Conservation (phyloP, 2,329 filamentous ascomycete genomes). For the Epichloe festucae region DNA sequence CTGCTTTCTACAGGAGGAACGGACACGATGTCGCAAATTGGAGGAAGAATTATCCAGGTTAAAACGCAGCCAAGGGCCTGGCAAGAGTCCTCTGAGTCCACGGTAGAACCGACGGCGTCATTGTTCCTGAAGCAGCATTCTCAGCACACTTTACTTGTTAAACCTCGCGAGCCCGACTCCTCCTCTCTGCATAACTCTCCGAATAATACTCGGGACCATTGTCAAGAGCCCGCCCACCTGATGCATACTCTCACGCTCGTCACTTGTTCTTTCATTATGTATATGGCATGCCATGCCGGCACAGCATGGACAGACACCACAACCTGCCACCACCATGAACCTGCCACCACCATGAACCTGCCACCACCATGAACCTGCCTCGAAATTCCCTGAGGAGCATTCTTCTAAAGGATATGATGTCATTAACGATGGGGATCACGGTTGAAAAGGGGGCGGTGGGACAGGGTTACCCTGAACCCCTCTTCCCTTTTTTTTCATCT, state of each 20-base stretch:
- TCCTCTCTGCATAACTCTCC: too few species aligned
- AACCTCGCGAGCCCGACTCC: too few species aligned
- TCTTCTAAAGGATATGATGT: background rate
- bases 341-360: too few species aligned
- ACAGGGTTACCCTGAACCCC: too few species aligned
- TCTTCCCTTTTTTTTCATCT: too few species aligned
- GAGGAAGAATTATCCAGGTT: constrained; percentile 37
- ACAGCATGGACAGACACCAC: background rate
- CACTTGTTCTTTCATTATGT: background rate
- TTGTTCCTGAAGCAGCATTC: background rate
- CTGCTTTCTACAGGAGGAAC: constrained; percentile 31
- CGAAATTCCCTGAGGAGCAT: too few species aligned
- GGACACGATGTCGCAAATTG: constrained; percentile 31
- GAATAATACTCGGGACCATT: too few species aligned
- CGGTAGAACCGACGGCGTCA: constrained; percentile 9
- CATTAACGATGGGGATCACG: background rate
- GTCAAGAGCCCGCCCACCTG: background rate
- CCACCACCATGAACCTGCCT: too few species aligned
- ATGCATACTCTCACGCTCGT: background rate
- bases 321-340: too few species aligned
- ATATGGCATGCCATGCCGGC: background rate
- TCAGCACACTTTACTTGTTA: background rate
- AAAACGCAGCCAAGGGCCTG: constrained; percentile 28
- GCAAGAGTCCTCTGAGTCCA: constrained; percentile 31
- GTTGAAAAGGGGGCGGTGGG: background rate